Base-by-base conservation (phyloP, 208 protist species). In the Vickermania ingenoplastis region DNA sequence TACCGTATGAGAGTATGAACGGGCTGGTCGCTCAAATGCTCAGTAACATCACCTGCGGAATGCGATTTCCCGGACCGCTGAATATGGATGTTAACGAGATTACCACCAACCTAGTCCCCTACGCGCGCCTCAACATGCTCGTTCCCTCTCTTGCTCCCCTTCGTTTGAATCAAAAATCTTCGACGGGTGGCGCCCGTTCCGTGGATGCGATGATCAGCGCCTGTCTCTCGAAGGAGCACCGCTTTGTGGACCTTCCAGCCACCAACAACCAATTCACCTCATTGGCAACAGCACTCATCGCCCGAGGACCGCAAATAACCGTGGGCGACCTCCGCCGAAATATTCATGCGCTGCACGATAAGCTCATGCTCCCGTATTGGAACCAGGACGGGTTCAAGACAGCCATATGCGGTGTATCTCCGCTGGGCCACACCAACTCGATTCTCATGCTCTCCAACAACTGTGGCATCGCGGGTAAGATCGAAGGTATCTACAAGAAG, bases 71-170 rank as follows among this genome's bases (percentile, higher is more conserved):
- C 11, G 97, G 97, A 0, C 75, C 91, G 27, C 80, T 99, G 22
- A 99, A 99, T 71, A 92, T 98, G 67, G 97, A 99, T 71, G 90
- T 99, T 30, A 97, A 98, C 72, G 97, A 99, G 58, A 86, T 99
- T 59, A 97, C 94, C 0, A 98, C 96, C 5, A 98, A 98, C 63
- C 77, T 99, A 5, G 94, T 98, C n/a, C 97, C 97, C 1, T 98
- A 92, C 65, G 94, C 97, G 1, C 73, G 86, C 2, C 71, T 98
- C 59, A 81, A 98, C 41, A 86, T 97, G 61, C 60, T 98, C 13
- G 84, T 92, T 21, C 68, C 94, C 1, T 79, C 89, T 1, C 76
- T 98, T 59, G 83, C 93, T 2, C 95, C 96, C 23, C 78, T 97
- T 49, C 83, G 74, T 36, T 77, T 83, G n/a, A 79, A 70, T 4